A percentile compares a stretch with the other conserved stretches of the same genome.
Conservation (phyloP, 176 grass and related monocot genomes). For the Oryza nivara region DNA sequence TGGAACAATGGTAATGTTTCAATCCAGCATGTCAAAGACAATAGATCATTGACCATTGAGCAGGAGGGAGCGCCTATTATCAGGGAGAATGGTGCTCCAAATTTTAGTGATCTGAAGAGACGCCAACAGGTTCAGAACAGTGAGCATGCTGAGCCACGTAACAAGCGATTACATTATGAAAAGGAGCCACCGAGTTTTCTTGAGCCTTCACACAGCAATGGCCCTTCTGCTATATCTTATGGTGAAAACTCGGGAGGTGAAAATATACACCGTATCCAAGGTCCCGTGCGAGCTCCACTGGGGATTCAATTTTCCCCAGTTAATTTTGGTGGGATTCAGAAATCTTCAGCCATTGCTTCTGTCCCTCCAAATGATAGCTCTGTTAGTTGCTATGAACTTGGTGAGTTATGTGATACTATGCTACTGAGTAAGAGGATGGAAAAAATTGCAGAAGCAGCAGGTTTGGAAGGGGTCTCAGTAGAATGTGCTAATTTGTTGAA, state of each 20-base stretch:
- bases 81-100: conserved; percentile 41
- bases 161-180: conserved; percentile 38
- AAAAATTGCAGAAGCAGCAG: conserved; percentile 64
- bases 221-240: conserved; percentile 25
- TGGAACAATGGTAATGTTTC: conserved; percentile 35
- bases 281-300: conserved; percentile 61
- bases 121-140: conserved; percentile 42
- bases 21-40: conserved; percentile 43
- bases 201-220: conserved; percentile 48
- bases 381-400: conserved; percentile 52
- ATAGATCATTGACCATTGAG: conserved; percentile 38
- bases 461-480: conserved; percentile 71
- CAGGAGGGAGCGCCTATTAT: conserved; percentile 30
- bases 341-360: conserved; percentile 47
- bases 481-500: conserved; percentile 83
- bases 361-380: conserved; percentile 41
- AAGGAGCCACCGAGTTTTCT: conserved; percentile 37
- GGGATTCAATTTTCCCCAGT: conserved; percentile 71
- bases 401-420: conserved; percentile 66
- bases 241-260: conserved; percentile 36
- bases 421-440: conserved; percentile 69
- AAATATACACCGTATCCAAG: conserved; percentile 44
- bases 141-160: conserved; percentile 39
- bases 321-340: conserved; percentile 55
- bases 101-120: conserved; percentile 59